Evolutionary conservation across 2,329 filamentous ascomycete species (phyloP), one percentile per base, ranked within the genome.

Genomic region (Sarocladiaceae sp.): DNA sequence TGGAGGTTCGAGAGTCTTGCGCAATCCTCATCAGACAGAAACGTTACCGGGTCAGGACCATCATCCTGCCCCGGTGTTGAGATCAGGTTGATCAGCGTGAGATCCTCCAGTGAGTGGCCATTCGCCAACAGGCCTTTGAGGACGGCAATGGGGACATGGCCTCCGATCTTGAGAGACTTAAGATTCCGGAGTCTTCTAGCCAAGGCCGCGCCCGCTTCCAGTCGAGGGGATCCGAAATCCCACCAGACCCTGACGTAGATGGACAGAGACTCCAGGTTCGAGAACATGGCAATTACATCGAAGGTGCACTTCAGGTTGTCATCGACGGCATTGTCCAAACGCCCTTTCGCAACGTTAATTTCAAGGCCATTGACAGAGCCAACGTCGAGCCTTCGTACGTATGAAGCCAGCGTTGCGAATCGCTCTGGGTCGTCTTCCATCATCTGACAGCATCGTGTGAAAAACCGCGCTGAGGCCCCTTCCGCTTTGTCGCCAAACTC

Each of bases 121-220:
- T 33, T 7, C n/a, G 5, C 6, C 11, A 31, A 5, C 6, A 42
- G 15, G 6, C 39, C 39, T 12, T 42, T 19, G 23, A 42, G 26
- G 23, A 29, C 16, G 10, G 16, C 10, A 6, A 24, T 23, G 4
- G 39, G 26, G n/a, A 42, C 20, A n/a, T 42, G 23, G 16, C 39
- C 53, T 6, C 43, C 48, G 16, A 40, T 49, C 2, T 43, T 57
- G 13, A 66, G 58, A 46, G 57, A 64, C 3, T 78, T 78, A 50
- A 35, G 39, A 50, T 26, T 39, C 43, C 20, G 31, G 32, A 31
- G 47, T 46, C 44, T 9, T 3, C n/a, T 31, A 4, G 7, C 19
- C 15, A 42, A 24, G 6, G n/a, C 18, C 16, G 24, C 15, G 11
- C 23, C 15, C 20, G n/a, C n/a, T 9, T 19, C n/a, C 49, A 63